These are phyloP conservation scores for Sonneratia caseolaris DNA, from an alignment of 345 rosid genomes.

Conservation along the genomic window DNA sequence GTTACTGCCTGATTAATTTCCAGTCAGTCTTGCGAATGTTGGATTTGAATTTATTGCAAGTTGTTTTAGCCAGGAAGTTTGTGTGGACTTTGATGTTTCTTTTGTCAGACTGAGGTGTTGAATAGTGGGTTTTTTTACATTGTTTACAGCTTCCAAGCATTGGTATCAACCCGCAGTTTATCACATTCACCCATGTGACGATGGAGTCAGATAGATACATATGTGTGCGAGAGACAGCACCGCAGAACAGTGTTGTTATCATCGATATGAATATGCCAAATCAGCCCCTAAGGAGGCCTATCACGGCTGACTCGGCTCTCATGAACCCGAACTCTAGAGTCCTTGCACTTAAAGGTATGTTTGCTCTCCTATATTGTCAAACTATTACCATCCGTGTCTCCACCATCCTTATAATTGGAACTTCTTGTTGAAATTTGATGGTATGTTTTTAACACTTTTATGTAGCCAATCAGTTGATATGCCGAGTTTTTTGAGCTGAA, in stretches of 20 bases:
- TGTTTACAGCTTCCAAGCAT: slow-evolving; percentile 53
- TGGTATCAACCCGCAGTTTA: slow-evolving; percentile 71
- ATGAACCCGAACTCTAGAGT: slow-evolving; percentile 57
- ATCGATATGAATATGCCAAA: slow-evolving; percentile 77
- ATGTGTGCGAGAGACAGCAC: slow-evolving; percentile 82
- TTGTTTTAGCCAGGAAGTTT: background rate
- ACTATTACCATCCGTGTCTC: background rate
- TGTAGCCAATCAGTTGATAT: background rate
- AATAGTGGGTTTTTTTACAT: slow-evolving; percentile 5
- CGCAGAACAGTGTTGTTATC: slow-evolving; percentile 72
- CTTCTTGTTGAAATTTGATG: background rate
- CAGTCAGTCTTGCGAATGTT: background rate
- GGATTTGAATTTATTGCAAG: background rate
- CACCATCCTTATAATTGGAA: background rate
- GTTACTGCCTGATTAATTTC: background rate
- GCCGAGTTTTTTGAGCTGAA: background rate
- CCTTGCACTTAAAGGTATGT: slow-evolving; percentile 33
- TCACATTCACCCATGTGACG: slow-evolving; percentile 69
- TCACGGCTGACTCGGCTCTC: slow-evolving; percentile 75
- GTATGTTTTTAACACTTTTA: background rate
- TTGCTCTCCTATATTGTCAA: background rate
- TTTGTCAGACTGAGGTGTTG: background rate
- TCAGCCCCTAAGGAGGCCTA: slow-evolving; percentile 76
- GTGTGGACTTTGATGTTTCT: background rate
- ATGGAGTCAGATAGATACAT: slow-evolving; percentile 88